These are phyloP conservation scores for Auxenochlorella pyrenoidosa DNA, from an alignment of 139 green algal genomes.

Conservation along the genomic window DNA sequence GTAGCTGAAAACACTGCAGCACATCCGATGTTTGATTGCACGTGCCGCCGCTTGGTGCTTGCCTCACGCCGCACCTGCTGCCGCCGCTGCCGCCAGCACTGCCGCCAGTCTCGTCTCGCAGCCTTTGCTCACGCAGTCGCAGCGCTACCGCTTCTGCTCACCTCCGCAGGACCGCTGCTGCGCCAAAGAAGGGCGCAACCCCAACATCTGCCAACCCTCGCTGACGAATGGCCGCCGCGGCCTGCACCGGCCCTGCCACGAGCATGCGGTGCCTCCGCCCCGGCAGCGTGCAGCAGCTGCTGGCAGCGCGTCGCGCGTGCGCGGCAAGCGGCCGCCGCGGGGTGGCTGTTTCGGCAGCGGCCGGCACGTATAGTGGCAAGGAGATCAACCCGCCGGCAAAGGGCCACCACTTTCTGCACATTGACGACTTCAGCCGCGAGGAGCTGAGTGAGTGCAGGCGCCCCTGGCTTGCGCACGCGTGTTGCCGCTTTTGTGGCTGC, in stretches of 20 bases:
- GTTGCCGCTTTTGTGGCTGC: no score
- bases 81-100: not conserved
- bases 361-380: not conserved
- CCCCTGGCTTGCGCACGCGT: no score
- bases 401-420: slow-evolving; percentile 77
- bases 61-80: no score
- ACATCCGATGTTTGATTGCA: no score
- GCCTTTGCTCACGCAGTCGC: no score
- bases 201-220: not conserved
- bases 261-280: slow-evolving; percentile 25
- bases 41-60: no score
- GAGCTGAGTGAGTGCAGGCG: slow-evolving; percentile 64
- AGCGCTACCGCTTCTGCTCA: not conserved
- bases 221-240: not conserved
- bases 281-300: slow-evolving; percentile 6
- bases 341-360: not conserved
- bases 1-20: no score
- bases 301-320: not conserved
- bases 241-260: not conserved
- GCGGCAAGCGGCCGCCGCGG: not conserved
- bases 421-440: slow-evolving; percentile 95
- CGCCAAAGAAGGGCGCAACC: no score
- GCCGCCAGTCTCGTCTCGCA: not conserved
- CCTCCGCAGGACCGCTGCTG: not conserved
- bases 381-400: slow-evolving; percentile 21